Evolutionary conservation across 2,329 filamentous ascomycete genomes (phyloP).

Genomic region (Sclerotinia glacialis): DNA sequence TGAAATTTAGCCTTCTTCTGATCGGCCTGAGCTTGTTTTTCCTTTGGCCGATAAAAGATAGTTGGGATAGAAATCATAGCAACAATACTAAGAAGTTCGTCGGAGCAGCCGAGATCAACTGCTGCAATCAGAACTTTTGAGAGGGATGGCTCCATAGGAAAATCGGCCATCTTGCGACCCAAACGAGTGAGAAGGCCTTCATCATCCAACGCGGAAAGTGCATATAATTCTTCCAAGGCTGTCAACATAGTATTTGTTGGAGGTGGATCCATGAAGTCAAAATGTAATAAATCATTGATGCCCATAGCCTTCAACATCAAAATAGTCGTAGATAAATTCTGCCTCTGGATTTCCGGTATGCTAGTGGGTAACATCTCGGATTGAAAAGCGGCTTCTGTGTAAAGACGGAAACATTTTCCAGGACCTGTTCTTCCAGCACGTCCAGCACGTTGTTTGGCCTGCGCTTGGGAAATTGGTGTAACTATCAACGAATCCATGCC

Average conservation of each 20-base stretch:
- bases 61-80: constrained; percentile 86
- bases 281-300: constrained; percentile 94
- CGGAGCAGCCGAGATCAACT: constrained; percentile 83
- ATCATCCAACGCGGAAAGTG: constrained; percentile 85
- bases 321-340: constrained; percentile 90
- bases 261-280: constrained; percentile 98
- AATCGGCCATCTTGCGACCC: constrained; percentile 96
- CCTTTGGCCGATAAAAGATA: constrained; percentile 93
- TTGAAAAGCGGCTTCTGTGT: constrained; percentile 93
- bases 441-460: constrained; percentile 90
- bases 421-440: constrained; percentile 92
- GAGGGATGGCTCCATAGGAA: constrained; percentile 92
- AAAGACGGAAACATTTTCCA: constrained; percentile 92
- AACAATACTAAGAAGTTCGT: constrained; percentile 92
- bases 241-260: constrained; percentile 98
- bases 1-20: constrained; percentile 98
- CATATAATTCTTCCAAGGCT: constrained; percentile 91
- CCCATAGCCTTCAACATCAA: constrained; percentile 99
- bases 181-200: constrained; percentile 90
- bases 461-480: constrained; percentile 93
- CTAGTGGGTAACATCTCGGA: constrained; percentile 96
- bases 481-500: constrained; percentile 97
- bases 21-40: constrained; percentile 94
- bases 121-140: constrained; percentile 88
- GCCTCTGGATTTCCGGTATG: constrained; percentile 93